Percentiles rank a stretch among this genome's conserved stretches.
Conservation (phyloP, 2,329 filamentous ascomycete species). For the Elsinoe fawcettii region DNA sequence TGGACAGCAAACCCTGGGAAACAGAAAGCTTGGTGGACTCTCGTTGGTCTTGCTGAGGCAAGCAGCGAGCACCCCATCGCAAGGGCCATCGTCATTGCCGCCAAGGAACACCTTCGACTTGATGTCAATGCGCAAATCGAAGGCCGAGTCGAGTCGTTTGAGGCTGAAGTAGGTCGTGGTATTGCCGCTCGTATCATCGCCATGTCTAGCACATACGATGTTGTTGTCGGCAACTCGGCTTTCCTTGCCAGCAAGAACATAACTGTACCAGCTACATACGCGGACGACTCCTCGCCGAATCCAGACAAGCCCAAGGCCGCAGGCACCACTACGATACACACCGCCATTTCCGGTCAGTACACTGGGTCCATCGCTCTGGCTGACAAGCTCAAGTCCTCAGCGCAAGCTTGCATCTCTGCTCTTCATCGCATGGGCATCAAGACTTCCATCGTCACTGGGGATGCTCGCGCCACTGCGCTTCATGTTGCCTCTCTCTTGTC, state of each 20-base stretch:
- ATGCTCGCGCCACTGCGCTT: slow-evolving; percentile 75
- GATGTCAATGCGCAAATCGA: slow-evolving; percentile 66
- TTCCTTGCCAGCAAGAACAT: slow-evolving; percentile 69
- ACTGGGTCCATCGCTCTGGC: slow-evolving; percentile 75
- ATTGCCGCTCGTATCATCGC: slow-evolving; percentile 72
- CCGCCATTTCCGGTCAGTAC: slow-evolving; percentile 75
- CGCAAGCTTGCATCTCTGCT: slow-evolving; percentile 70
- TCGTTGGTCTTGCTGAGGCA: slow-evolving; percentile 91
- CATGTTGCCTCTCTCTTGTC: slow-evolving; percentile 77
- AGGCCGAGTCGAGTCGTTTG: slow-evolving; percentile 78
- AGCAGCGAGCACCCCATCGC: slow-evolving; percentile 93
- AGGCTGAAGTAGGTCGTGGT: slow-evolving; percentile 73
- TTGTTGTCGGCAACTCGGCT: slow-evolving; percentile 74
- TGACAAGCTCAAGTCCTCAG: slow-evolving; percentile 85
- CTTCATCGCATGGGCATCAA: slow-evolving; percentile 78
- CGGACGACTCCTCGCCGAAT: slow-evolving; percentile 38
- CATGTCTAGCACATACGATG: slow-evolving; percentile 60
- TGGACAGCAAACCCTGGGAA: slow-evolving; percentile 66
- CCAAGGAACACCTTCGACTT: slow-evolving; percentile 67
- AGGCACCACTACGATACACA: slow-evolving; percentile 84
- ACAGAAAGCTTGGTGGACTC: slow-evolving; percentile 82
- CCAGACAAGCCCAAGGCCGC: slow-evolving; percentile 34
- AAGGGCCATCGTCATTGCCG: slow-evolving; percentile 70
- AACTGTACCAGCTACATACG: slow-evolving; percentile 51
- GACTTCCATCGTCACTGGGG: slow-evolving; percentile 87